Conservation (phyloP, 1,284 basidiomycete species). For the Schizophyllum commune region DNA sequence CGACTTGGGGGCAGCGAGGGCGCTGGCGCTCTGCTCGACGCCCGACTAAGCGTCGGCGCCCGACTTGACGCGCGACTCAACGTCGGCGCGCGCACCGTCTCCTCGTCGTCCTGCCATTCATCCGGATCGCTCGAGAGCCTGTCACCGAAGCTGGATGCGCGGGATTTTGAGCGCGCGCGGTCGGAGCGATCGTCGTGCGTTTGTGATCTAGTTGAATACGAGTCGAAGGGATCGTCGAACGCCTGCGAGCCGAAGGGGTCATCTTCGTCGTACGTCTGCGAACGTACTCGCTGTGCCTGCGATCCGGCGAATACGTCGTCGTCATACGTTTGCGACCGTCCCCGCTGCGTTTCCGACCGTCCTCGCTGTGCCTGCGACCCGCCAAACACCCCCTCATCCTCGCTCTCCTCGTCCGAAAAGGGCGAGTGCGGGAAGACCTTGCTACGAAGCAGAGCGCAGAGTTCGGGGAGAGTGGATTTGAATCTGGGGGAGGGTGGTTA, state of each 20-base stretch:
- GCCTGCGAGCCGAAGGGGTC: neutral
- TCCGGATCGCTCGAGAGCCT: neutral
- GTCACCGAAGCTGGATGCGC: neutral
- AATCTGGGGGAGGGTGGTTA: slow-evolving; percentile 38
- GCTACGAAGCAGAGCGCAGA: slow-evolving; percentile 49
- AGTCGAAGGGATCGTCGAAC: no score
- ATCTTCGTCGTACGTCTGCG: neutral
- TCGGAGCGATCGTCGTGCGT: neutral
- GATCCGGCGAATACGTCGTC: neutral
- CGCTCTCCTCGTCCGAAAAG: slow-evolving; percentile 39
- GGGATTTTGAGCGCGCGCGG: neutral
- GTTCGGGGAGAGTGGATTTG: slow-evolving; percentile 40
- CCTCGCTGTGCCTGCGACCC: slow-evolving; percentile 15
- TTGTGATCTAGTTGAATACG: no score
- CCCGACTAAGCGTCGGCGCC: neutral
- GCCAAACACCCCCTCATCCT: slow-evolving; percentile 20
- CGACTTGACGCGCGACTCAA: neutral
- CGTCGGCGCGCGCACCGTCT: neutral
- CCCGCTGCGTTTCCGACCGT: neutral
- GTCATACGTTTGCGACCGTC: neutral
- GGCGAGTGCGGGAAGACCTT: slow-evolving; percentile 61
- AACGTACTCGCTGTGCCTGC: neutral
- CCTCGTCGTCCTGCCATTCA: neutral
- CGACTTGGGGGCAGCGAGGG: neutral
- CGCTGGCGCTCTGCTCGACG: neutral